Conservation (phyloP, 106 monocot species). For the Xerophyta viscosa region DNA sequence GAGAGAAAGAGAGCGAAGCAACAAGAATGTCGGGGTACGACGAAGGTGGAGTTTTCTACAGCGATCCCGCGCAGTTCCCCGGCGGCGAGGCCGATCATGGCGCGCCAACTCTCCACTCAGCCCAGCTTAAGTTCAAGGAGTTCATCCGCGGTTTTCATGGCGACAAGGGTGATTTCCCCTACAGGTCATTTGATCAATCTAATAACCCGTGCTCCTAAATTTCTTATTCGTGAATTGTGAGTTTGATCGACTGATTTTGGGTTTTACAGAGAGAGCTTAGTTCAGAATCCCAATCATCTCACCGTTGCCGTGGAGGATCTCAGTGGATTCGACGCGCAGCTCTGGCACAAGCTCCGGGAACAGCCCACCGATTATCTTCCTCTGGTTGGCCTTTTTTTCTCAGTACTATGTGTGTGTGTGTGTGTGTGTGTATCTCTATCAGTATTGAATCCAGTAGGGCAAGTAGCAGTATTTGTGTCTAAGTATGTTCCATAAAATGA, state of each 20-base stretch:
- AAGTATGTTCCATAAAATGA: too few relatives aligned
- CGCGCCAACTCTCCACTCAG: slow-evolving; percentile 71
- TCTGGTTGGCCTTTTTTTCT: slow-evolving; percentile 24
- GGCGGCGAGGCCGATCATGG: slow-evolving; percentile 59
- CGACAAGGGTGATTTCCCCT: slow-evolving; percentile 72
- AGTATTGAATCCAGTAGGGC: too few relatives aligned
- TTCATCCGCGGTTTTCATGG: slow-evolving; percentile 87
- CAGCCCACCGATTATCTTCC: slow-evolving; percentile 83
- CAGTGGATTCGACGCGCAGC: slow-evolving; percentile 76
- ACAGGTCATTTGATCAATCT: slow-evolving; percentile 40
- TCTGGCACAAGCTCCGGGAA: slow-evolving; percentile 79
- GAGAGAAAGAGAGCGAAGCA: slow-evolving; percentile 14
- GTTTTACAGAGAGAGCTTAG: slow-evolving; percentile 59
- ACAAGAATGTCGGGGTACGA: slow-evolving; percentile 90
- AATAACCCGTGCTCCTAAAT: not conserved
- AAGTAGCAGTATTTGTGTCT: too few relatives aligned
- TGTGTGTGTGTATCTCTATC: too few relatives aligned
- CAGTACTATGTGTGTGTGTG: too few relatives aligned
- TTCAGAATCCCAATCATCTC: slow-evolving; percentile 61
- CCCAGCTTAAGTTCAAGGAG: slow-evolving; percentile 97
- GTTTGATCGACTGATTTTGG: not conserved
- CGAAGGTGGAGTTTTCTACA: slow-evolving; percentile 92
- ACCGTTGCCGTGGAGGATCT: slow-evolving; percentile 85
- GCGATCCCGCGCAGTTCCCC: slow-evolving; percentile 98
- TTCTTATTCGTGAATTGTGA: not conserved